Base-by-base conservation (phyloP, 2,329 filamentous ascomycete species). In the Cercospora sp. region DNA sequence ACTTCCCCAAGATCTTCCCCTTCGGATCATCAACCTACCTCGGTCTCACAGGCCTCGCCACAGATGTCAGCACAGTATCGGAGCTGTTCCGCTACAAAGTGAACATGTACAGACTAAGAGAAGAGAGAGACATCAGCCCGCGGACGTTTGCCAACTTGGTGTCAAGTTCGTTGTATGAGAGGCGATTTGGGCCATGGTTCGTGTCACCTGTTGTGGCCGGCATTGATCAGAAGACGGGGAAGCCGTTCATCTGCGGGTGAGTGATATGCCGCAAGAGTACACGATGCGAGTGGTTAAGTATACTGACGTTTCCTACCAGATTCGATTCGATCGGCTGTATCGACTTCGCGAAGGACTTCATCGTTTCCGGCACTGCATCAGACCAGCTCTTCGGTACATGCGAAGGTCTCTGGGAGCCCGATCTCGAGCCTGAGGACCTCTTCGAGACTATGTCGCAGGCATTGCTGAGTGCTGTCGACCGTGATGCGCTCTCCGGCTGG, bases 241-340 rank as follows among this genome's bases (percentile, higher is more conserved):
- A 94, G 85, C 95, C 95, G 13, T 99, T 98, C 82, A 97, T 99
- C 82, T 99, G 95, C 82, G 95, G 95, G 77, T 78, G 69, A 49
- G 76, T 71, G 8, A 7, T 12, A 28, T 34, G 2, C 8, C 5
- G n/a, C 10, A 37, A 5, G 13, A n/a, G 12, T 40, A 40, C 34
- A 16, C 13, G 13, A 16, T 13, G 34, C 3, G 34, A 13, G 13
- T 13, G 34, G 34, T 13, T 40, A 16, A n/a, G 13, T 16, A 40
- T 9, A 49, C 59, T 53, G 24, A 40, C 32, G 28, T 45, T 66
- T 55, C 30, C 28, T 30, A 18, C n/a, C 63, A 78, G 77, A 16
- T 99, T 99, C 80, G 95, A 99, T 85, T 96, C 91, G 81, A 99
- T 99, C 81, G 95, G 95, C 74, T 99, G 95, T 83, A 99, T 99